Base-by-base conservation (phyloP, 1,284 basidiomycete species). In the Phellinidium pouzarii region DNA sequence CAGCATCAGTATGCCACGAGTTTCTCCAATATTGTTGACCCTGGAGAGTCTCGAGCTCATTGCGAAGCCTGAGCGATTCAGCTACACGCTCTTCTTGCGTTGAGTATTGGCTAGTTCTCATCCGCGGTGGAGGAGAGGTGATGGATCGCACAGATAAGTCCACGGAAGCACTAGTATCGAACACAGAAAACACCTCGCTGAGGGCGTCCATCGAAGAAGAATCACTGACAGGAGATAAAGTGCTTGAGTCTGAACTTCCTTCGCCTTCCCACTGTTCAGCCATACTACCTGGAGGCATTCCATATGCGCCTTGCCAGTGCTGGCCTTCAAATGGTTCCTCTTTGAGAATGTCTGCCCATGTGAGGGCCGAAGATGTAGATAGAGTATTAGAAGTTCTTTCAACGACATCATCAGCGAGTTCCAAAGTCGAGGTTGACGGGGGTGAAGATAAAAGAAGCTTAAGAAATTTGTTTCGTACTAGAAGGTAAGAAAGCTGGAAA, bases 321-420 rank as follows among this genome's bases (percentile, higher is more conserved):
- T 88, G 80, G 5, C 84, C 85, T 65, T 87, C 81, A 58, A 86
- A 85, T 2, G 86, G 84, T 50, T 89, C 87, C 60, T 87, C 86
- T 1, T 76, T 75, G 12, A 90, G 71, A 50, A 91, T 88, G n/a
- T 80, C 75, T 54, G 75, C 72, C 88, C 85, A 89, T 9, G 81
- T 86, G 7, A 85, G 64, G 3, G 68, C 60, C 5, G 69, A 64
- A 9, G 73, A 66, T 1, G 68, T 60, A 25, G 66, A 57, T 0
- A 70, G 65, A 25, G 80, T 79, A 56, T 80, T 73, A 23, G 64
- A 65, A 6, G 73, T 63, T 1, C 60, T 63, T 34, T 82, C 68
- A 6, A 84, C 68, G 56, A 79, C 76, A 0, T 65, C 53, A 5
- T 77, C 72, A 11, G 81, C 84, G 59, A 72, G 72, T 0, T 68